Evolutionary conservation across 2,329 filamentous ascomycete genomes (phyloP).

Genomic region (Chrysoporthe deuterocubensis): DNA sequence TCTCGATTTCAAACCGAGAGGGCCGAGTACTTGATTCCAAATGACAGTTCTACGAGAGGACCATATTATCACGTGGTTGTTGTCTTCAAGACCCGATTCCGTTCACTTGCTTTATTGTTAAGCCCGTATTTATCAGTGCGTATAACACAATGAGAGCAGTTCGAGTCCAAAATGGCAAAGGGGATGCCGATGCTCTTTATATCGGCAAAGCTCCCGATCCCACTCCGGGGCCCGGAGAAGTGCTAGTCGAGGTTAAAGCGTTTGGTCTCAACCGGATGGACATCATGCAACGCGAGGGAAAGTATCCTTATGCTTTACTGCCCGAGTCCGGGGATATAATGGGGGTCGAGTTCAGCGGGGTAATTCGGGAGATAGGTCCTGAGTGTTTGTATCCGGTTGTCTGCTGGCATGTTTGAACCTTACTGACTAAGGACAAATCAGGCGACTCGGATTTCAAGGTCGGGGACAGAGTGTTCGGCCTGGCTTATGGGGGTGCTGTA

Average conservation of each 20-base stretch:
- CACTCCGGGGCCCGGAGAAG: conserved; percentile 6
- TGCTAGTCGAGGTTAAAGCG: conserved; percentile 25
- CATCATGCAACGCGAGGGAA: conserved; percentile 29
- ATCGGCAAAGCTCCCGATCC: conserved; percentile 18
- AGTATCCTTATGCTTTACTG: conserved; percentile 27
- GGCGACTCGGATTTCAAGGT: conserved; percentile 7
- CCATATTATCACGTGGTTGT: background rate
- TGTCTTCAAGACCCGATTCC: background rate
- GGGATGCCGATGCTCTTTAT: conserved; percentile 6
- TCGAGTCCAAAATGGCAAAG: background rate
- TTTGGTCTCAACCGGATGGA: conserved; percentile 30
- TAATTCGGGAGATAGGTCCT: conserved; percentile 20
- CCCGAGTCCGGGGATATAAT: conserved; percentile 27
- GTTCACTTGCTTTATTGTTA: background rate
- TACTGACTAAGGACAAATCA: background rate
- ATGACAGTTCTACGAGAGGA: background rate
- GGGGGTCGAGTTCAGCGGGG: conserved; percentile 28
- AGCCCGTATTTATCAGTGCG: background rate
- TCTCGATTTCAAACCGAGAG: background rate
- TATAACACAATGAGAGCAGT: background rate
- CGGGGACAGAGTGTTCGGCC: background rate
- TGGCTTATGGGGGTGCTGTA: conserved; percentile 14
- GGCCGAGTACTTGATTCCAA: background rate
- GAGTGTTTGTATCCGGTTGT: conserved; percentile 20
- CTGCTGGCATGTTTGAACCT: background rate